A percentile compares a stretch with the other conserved stretches of the same genome.
Evolutionary conservation across 495 filamentous ascomycete genomes (phyloP).

Genomic region (Penicillium bialowiezense): DNA sequence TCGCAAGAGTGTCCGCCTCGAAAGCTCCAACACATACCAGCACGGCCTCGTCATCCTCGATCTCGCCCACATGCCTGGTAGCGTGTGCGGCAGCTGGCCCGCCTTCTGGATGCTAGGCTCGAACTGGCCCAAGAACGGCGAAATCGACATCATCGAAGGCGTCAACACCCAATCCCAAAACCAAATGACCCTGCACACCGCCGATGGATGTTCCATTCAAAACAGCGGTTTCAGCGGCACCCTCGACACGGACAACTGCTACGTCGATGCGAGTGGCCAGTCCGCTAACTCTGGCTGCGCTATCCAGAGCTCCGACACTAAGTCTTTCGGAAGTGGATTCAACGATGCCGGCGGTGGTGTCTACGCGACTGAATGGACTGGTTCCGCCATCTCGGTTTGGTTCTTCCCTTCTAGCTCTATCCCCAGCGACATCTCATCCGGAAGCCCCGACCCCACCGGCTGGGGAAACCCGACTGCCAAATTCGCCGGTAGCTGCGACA

Average conservation of each 20-base stretch:
- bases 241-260: constrained; percentile 48
- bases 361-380: constrained; percentile 63
- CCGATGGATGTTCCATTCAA: constrained; percentile 53
- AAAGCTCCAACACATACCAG: constrained; percentile 51
- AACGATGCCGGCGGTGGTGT: constrained; percentile 59
- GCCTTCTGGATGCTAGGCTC: constrained; percentile 55
- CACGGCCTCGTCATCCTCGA: constrained; percentile 59
- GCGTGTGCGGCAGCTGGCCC: constrained; percentile 58
- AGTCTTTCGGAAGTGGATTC: constrained; percentile 54
- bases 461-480: constrained; percentile 60
- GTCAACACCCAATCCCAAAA: constrained; percentile 56
- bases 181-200: constrained; percentile 66
- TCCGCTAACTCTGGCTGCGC: constrained; percentile 53
- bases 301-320: constrained; percentile 32
- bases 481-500: constrained; percentile 59
- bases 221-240: constrained; percentile 42
- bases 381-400: constrained; percentile 59
- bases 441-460: constrained; percentile 51
- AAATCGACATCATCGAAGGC: constrained; percentile 74
- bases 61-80: constrained; percentile 54
- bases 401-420: constrained; percentile 50
- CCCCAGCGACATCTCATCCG: constrained; percentile 49
- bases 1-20: constrained; percentile 54
- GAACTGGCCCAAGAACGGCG: constrained; percentile 67
- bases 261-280: constrained; percentile 45